Base-by-base conservation (phyloP, 2,329 filamentous ascomycete species). In the Aureobasidium sp. region DNA sequence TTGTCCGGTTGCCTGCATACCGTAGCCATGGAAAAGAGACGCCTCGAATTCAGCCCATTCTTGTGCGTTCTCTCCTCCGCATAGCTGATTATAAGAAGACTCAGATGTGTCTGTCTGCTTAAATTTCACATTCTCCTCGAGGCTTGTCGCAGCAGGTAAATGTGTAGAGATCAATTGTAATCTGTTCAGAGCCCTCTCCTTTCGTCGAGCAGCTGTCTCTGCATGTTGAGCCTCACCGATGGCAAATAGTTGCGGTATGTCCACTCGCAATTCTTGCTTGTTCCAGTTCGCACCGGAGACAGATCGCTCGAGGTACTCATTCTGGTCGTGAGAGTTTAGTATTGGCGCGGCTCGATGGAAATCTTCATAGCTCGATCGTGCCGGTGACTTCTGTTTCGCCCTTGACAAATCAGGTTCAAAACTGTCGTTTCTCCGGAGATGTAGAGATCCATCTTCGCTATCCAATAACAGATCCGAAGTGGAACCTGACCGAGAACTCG, bases 21-120 rank as follows among this genome's bases (percentile, higher is more conserved):
- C 41, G 27, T 29, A 38, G 11, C 12, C 10, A 32, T 30, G 48
- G n/a, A 51, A 24, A 35, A 51, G 3, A 10, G 48, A 40, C 16
- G 35, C 48, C 4, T 51, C 48, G n/a, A 40, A 51, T 14, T 30
- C 35, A 11, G 48, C 37, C 48, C 48, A 51, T 29, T 40, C 48
- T 21, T 40, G 30, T 5, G 35, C 48, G 14, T 34, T 37, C 16
- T 27, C 48, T 21, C 48, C 48, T 32, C 24, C 35, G 27, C 48
- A 51, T 2, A 51, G 37, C 10, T 51, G 48, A 24, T 51, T 51
- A 21, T 51, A 51, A 34, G 45, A 38, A 11, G 45, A 38, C 6
- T 49, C 45, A 21, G 17, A n/a, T 8, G 12, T 19, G 19, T 49
- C 34, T 29, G 12, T 10, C 19, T 39, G 45, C 16, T 19, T 30